phyloP scores from a whole-genome alignment of 1,139 yeast species.

The Eremothecium sinecaudum region DNA sequence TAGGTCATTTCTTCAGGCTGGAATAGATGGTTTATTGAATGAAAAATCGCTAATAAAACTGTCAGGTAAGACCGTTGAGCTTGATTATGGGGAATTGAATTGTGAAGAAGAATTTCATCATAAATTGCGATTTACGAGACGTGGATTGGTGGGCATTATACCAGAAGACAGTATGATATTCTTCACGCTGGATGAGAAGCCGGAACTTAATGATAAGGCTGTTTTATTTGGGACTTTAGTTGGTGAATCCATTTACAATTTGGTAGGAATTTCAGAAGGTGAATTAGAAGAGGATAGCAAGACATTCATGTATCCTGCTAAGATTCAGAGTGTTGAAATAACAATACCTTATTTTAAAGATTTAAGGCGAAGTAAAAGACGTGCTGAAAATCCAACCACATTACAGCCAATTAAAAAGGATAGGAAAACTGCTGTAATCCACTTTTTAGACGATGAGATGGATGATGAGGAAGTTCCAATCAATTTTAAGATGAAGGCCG shows the following conservation, averaged over 20 bases:
- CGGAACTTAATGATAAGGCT: conserved; percentile 39
- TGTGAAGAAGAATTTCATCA: conserved; percentile 43
- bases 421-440: no score
- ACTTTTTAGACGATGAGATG: not conserved
- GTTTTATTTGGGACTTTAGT: conserved; percentile 56
- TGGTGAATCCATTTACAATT: conserved; percentile 50
- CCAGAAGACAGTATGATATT: conserved; percentile 38
- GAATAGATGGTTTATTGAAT: conserved; percentile 38
- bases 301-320: conserved; percentile 45
- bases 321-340: conserved; percentile 36
- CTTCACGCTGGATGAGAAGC: conserved; percentile 42
- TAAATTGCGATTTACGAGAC: conserved; percentile 42
- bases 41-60: conserved; percentile 35
- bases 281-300: conserved; percentile 38
- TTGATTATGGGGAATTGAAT: conserved; percentile 10
- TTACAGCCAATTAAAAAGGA: no score
- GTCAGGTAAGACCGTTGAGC: conserved; percentile 17
- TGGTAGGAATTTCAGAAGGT: conserved; percentile 43
- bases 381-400: conserved; percentile 21
- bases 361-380: conserved; percentile 19
- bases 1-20: conserved; percentile 41
- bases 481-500: not conserved
- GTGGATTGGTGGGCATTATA: conserved; percentile 35
- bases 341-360: conserved; percentile 45
- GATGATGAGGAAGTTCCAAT: not conserved